Base-by-base conservation (phyloP, 2,329 filamentous ascomycete genomes). In the Diaporthe vexans region DNA sequence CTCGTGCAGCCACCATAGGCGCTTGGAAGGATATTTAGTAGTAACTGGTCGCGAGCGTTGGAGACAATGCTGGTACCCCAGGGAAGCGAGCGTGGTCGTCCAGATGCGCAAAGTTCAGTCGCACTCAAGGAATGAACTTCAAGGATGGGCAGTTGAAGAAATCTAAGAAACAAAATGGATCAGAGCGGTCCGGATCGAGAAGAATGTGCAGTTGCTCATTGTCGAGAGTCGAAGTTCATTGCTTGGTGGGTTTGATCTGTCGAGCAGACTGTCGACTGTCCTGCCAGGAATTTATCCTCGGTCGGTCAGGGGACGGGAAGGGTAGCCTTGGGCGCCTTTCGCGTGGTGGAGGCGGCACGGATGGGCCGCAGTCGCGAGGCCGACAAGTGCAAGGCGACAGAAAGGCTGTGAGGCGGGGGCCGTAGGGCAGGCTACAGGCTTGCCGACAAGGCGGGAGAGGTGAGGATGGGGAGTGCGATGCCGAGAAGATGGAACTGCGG, bases 111-210 rank as follows among this genome's bases (percentile, higher is more conserved):
- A 61, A 48, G 75, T 73, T 52, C 46, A 75, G 74, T 59, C 72
- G 77, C 76, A 74, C 72, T 56, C 26, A 73, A 73, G 52, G 74
- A 74, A 72, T 67, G 73, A 72, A 73, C 63, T 75, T 72, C 56
- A 76, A 76, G 69, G 69, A 76, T 74, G 71, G 77, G 76, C 73
- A 76, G 77, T 48, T 33, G 78, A 79, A 21, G 79, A 79, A 78
- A 84, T 86, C 85, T 90, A 90, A 85, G 84, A 86, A 86, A 85
- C 83, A 84, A 86, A 87, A 85, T 86, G 85, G 84, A 88, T 87
- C 84, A 86, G 84, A 82, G 84, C 87, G 85, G 84, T 84, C 88
- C 85, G 85, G 82, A 83, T 84, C 82, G 84, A 86, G 82, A 84
- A 83, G 79, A 82, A 82, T 83, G 84, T 85, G 83, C 84, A 83